phyloP scores from a whole-genome alignment of 352 stramenopile genomes.

The Phytophthora uliginosa region DNA sequence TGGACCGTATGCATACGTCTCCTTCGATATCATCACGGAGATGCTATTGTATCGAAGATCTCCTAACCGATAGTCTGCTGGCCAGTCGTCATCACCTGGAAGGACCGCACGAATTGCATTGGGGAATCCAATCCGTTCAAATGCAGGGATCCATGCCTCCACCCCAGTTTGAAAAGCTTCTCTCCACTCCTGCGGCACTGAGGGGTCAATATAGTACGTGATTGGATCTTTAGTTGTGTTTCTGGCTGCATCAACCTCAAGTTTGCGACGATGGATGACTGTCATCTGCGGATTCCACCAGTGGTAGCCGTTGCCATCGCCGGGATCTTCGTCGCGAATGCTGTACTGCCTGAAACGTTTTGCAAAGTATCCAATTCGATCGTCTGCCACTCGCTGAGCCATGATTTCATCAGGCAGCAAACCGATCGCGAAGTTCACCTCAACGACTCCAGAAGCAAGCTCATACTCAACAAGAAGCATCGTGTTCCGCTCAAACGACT shows the following conservation, averaged over 20 bases:
- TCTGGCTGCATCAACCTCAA: conserved; percentile 53
- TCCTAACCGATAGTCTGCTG: conserved; percentile 81
- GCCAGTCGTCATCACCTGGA: conserved; percentile 79
- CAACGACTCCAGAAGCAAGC: conserved; percentile 55
- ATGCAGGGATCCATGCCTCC: conserved; percentile 81
- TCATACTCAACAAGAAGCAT: conserved; percentile 85
- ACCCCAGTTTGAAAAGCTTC: conserved; percentile 71
- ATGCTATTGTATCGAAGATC: conserved; percentile 92
- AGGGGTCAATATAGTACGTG: conserved; percentile 89
- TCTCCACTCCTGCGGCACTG: conserved; percentile 75
- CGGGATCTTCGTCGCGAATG: conserved; percentile 40
- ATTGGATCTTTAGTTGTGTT: conserved; percentile 63
- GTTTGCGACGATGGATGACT: conserved; percentile 77
- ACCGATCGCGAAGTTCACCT: conserved; percentile 80
- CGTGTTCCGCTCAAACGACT: conserved; percentile 78
- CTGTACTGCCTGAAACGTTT: conserved; percentile 72
- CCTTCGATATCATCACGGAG: conserved; percentile 86
- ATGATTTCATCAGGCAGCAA: conserved; percentile 73
- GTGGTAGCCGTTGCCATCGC: conserved; percentile 49
- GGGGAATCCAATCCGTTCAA: conserved; percentile 77
- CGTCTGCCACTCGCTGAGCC: conserved; percentile 66
- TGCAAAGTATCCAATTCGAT: conserved; percentile 87
- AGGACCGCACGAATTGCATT: conserved; percentile 77
- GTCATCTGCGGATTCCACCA: conserved; percentile 68
- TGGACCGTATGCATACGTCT: conserved; percentile 77